Percentiles rank a stretch among this genome's conserved stretches.
phyloP scores from a whole-genome alignment of 306 rosid genomes.

The Prosopis cineraria region DNA sequence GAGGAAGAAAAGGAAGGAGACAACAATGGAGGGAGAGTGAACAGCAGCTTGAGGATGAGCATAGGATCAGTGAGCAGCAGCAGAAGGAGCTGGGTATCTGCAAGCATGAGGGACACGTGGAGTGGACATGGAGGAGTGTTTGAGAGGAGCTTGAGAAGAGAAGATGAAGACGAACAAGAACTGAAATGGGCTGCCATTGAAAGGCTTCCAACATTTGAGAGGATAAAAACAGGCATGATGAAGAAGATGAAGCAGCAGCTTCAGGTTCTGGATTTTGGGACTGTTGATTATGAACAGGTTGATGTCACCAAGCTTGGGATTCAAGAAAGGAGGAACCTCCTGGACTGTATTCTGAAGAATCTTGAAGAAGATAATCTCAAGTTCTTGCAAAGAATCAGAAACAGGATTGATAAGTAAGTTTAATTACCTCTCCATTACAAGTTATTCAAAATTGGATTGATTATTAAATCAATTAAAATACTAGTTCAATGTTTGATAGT shows the following conservation, averaged over 20 bases:
- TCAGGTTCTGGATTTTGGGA: slow-evolving; percentile 49
- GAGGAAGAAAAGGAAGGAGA: slow-evolving; percentile 36
- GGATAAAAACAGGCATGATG: slow-evolving; percentile 63
- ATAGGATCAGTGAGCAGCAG: slow-evolving; percentile 51
- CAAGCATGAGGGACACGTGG: slow-evolving; percentile 19
- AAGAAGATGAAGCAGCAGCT: slow-evolving; percentile 41
- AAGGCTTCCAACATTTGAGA: slow-evolving; percentile 85
- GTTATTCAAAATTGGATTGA: too few relatives aligned
- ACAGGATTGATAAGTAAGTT: slow-evolving; percentile 64
- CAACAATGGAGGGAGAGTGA: slow-evolving; percentile 26
- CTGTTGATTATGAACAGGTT: slow-evolving; percentile 52
- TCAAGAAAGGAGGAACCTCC: slow-evolving; percentile 49
- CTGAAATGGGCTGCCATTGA: slow-evolving; percentile 89
- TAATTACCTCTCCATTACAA: too few relatives aligned
- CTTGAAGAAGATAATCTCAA: slow-evolving; percentile 73
- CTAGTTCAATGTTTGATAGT: too few relatives aligned
- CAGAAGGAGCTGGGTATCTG: slow-evolving; percentile 32
- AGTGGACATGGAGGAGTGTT: slow-evolving; percentile 33
- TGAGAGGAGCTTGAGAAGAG: slow-evolving; percentile 40
- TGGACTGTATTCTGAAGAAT: slow-evolving; percentile 52
- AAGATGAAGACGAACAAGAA: slow-evolving; percentile 68
- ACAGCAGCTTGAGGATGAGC: slow-evolving; percentile 36
- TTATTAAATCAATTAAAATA: too few relatives aligned
- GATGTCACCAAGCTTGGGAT: slow-evolving; percentile 62
- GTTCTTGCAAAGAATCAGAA: slow-evolving; percentile 61